Conservation (phyloP, 352 stramenopile species). For the Blastocystis hominis region DNA sequence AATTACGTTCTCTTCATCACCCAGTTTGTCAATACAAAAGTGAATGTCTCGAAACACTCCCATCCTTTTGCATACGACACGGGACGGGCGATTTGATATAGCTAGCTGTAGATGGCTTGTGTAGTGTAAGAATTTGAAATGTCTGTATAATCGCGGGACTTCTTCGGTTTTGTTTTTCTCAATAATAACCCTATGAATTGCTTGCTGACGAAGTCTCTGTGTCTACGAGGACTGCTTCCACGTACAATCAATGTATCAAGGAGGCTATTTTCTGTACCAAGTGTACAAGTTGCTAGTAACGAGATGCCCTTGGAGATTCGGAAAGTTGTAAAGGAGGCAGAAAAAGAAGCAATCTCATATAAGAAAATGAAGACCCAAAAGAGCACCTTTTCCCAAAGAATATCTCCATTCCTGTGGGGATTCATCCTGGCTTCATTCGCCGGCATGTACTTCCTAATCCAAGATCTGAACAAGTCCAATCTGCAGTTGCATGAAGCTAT, state of each 20-base stretch:
- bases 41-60: conserved; percentile 9
- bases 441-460: conserved; percentile 28
- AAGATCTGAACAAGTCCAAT: conserved; percentile 8
- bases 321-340: not conserved
- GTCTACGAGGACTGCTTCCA: not conserved
- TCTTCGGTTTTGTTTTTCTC: not conserved
- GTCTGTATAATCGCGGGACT: not conserved
- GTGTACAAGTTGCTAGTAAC: not conserved
- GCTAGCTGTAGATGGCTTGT: no score
- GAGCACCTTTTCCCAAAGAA: conserved; percentile 42
- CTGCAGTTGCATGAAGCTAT: conserved; percentile 10
- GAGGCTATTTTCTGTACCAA: conserved; percentile 1
- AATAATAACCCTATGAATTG: not conserved
- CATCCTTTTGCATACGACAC: not conserved
- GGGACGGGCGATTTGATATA: not conserved
- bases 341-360: conserved; percentile 4
- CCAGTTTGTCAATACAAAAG: conserved; percentile 21
- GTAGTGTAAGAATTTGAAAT: not conserved
- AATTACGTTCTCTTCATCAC: not conserved
- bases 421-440: conserved; percentile 4
- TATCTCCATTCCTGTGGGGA: conserved; percentile 37
- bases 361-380: conserved; percentile 12
- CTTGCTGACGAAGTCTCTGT: not conserved
- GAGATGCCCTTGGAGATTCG: conserved; percentile 2
- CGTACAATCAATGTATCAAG: not conserved